Base-by-base conservation (phyloP, 768 basidiomycete genomes). In the Rubroboletus satanas region DNA sequence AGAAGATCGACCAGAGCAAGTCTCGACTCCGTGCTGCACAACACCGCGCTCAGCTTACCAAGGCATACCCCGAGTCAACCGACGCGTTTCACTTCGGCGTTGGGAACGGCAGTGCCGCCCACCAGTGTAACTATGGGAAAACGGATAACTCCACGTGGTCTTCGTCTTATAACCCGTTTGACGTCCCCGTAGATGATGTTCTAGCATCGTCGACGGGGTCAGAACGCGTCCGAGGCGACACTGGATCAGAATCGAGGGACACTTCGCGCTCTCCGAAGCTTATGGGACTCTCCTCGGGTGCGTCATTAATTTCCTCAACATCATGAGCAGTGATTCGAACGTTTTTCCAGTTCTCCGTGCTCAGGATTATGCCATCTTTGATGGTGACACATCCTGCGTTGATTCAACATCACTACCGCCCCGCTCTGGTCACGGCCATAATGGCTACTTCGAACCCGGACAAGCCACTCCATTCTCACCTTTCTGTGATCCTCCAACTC, bases 1-100 rank as follows among this genome's bases (percentile, higher is more conserved):
- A 85, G 45, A 80, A 74, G 62, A 77, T 93, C 35, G 76, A 80
- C 32, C 76, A 79, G 54, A 83, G 84, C 70, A 84, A 79, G 71
- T 82, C 82, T 59, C 77, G 77, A 51, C 72, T 94, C 53, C 76
- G 71, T 58, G 66, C 70, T n/a, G 76, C 82, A 36, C 83, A 82
- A 61, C 83, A 84, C 59, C 80, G 77, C 48, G 82, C 79, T 31
- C 82, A 83, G 62, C 72, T 74, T 45, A 49, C 73, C 73, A 50
- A 67, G 66, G 45, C 70, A 74, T 60, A 69, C 69, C 52, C 69
- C 63, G 33, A 62, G 70, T 59, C 62, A 26, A 43, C 47, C 2
- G 60, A 65, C 9, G 31, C 28, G 3, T 47, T 57, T 51, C 38
- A 51, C 37, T 47, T 37, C 32, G 50, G 37, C 7, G 7, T 51